Evolutionary conservation across 192 early-diverging fungal genomes (phyloP).

Genomic region (Coemansia sp.): DNA sequence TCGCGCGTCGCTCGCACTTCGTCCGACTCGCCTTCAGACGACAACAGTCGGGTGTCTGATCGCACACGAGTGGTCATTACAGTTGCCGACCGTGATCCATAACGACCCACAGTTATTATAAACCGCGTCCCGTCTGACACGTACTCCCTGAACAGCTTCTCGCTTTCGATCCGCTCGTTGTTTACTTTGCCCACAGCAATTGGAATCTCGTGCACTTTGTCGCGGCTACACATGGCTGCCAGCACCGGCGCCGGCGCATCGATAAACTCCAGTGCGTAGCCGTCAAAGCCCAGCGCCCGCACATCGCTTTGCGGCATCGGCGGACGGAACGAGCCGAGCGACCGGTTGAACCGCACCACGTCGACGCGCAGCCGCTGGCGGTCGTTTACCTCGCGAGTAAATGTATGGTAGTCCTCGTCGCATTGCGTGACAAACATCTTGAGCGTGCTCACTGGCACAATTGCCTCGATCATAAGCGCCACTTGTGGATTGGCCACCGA

Average conservation of each 20-base stretch:
- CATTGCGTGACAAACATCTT: slow-evolving; percentile 81
- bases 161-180: slow-evolving; percentile 27
- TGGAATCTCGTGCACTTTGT: slow-evolving; percentile 60
- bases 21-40: slow-evolving; percentile 35
- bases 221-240: slow-evolving; percentile 62
- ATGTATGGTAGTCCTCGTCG: slow-evolving; percentile 70
- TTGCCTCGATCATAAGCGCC: slow-evolving; percentile 67
- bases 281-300: slow-evolving; percentile 65
- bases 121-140: slow-evolving; percentile 42
- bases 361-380: slow-evolving; percentile 60
- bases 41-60: slow-evolving; percentile 22
- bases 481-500: slow-evolving; percentile 64
- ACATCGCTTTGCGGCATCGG: slow-evolving; percentile 47
- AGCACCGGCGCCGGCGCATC: slow-evolving; percentile 69
- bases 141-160: slow-evolving; percentile 40
- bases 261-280: slow-evolving; percentile 71
- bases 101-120: slow-evolving; percentile 30
- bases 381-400: slow-evolving; percentile 69
- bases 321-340: slow-evolving; percentile 27
- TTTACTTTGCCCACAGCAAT: slow-evolving; percentile 36
- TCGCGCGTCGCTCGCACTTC: slow-evolving; percentile 31
- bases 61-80: slow-evolving; percentile 34
- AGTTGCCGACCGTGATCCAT: slow-evolving; percentile 38
- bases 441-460: slow-evolving; percentile 45
- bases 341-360: slow-evolving; percentile 53